These are phyloP conservation scores for Comarum palustre DNA, from an alignment of 306 rosid species.

Conservation along the genomic window DNA sequence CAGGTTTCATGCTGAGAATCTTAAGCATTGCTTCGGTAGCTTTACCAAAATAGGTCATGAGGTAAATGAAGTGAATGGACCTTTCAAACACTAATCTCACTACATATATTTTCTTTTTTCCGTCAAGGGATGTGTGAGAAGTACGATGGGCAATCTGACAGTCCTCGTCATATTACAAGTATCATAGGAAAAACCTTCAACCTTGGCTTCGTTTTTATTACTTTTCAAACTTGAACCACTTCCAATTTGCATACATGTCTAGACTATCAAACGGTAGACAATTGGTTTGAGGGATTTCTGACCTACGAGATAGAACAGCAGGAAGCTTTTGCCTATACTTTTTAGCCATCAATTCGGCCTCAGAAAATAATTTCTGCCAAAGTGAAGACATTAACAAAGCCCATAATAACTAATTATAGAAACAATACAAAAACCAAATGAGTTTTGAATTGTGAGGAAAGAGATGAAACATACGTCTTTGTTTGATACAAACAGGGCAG, in stretches of 20 bases:
- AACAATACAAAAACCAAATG: constrained; percentile 9
- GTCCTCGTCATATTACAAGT: neutral
- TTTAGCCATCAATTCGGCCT: constrained; percentile 79
- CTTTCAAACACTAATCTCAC: neutral
- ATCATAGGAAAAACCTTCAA: neutral
- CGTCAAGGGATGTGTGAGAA: neutral
- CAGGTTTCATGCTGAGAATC: neutral
- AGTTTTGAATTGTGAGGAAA: constrained; percentile 16
- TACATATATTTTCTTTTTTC: neutral
- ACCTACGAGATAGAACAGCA: constrained; percentile 19
- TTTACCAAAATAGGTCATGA: constrained; percentile 7
- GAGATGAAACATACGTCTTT: constrained; percentile 48
- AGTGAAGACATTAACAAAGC: constrained; percentile 8
- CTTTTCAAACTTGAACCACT: constrained; percentile 80
- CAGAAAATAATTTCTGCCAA: constrained; percentile 60
- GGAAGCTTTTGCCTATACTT: constrained; percentile 70
- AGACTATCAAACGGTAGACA: constrained; percentile 53
- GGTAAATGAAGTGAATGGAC: neutral
- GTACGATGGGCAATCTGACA: neutral
- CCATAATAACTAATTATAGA: neutral
- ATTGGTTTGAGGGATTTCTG: constrained; percentile 26
- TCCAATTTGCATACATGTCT: constrained; percentile 76
- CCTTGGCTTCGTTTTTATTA: constrained; percentile 21
- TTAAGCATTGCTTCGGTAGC: neutral
- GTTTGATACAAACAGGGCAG: constrained; percentile 74